Conservation (phyloP, 2,329 filamentous ascomycete genomes). For the Chrysoporthe deuterocubensis region DNA sequence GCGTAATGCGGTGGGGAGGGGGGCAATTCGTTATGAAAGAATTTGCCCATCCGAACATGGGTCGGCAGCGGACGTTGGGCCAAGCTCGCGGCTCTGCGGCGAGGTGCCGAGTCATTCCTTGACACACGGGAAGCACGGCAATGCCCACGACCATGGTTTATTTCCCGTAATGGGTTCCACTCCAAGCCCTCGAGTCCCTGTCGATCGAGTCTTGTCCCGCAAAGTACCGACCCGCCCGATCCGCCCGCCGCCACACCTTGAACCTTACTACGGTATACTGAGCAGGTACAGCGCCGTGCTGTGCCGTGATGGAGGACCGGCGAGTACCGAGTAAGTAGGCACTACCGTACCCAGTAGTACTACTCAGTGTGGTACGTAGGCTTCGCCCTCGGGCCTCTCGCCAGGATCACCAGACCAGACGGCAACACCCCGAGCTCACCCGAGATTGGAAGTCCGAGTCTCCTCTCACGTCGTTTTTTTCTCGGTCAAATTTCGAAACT, state of each 20-base stretch:
- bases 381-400: background rate
- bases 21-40: slow-evolving; percentile 24
- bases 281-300: too few relatives aligned
- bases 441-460: slow-evolving; percentile 7
- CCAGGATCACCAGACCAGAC: background rate
- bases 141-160: slow-evolving; percentile 8
- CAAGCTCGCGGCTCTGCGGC: slow-evolving; percentile 27
- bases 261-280: background rate
- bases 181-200: slow-evolving; percentile 10
- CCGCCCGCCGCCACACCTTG: slow-evolving; percentile 7
- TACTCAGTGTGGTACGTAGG: background rate
- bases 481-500: slow-evolving; percentile 19
- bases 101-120: slow-evolving; percentile 24
- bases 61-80: slow-evolving; percentile 6
- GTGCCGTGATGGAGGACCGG: too few relatives aligned
- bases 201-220: slow-evolving; percentile 18
- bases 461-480: background rate
- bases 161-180: slow-evolving; percentile 26
- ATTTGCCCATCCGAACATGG: slow-evolving; percentile 22
- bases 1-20: slow-evolving; percentile 26
- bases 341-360: background rate
- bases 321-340: background rate
- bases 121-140: slow-evolving; percentile 22
- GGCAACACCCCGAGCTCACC: background rate
- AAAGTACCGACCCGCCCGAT: slow-evolving; percentile 19